Base-by-base conservation (phyloP, 1,139 yeast species). In the Hyphopichia khmerensis region DNA sequence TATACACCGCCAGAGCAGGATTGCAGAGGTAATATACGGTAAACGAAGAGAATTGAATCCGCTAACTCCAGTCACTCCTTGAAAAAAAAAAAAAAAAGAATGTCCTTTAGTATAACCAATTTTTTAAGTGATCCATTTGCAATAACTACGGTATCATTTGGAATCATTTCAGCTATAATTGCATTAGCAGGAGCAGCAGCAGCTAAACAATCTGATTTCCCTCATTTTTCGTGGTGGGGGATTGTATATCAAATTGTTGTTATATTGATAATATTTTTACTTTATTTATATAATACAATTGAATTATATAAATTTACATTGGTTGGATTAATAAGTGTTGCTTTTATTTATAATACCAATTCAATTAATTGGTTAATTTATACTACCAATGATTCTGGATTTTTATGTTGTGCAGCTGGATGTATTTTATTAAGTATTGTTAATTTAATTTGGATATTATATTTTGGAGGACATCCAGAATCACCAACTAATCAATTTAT, bases 181-280 rank as follows among this genome's bases (percentile, higher is more conserved):
- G 87, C 96, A 10, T 72, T 93, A 43, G 95, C 84, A 4, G 96
- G 97, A 1, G 88, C 96, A 11, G 83, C 87, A 14, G 83, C 95
- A 1, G 67, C 84, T 14, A 62, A 72, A 15, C 65, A 75, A 10
- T 54, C 52, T 35, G 55, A 53, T 11, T 88, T 84, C 60, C 97
- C 96, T 2, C 79, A 82, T 50, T 87, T 93, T 63, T 79, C 95
- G 8, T 93, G 99, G 99, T 93, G 99, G 99, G 96, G 96, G 3
- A 65, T 93, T n/a, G 93, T 87, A 7, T 93, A 82, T 57, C 82
- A 93, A 65, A 69, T 90, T 30, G 51, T 87, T 31, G 58, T 89
- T 33, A 75, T 87, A 26, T 44, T 72, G 7, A 63, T 77, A 30
- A 73, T 90, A 40, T 65, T 83, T 24, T 57, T 80, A 35, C 69